A percentile compares a stretch with the other conserved stretches of the same genome.
phyloP scores from a whole-genome alignment of 2,329 filamentous ascomycete species.

The Aspergillus costaricaensis region DNA sequence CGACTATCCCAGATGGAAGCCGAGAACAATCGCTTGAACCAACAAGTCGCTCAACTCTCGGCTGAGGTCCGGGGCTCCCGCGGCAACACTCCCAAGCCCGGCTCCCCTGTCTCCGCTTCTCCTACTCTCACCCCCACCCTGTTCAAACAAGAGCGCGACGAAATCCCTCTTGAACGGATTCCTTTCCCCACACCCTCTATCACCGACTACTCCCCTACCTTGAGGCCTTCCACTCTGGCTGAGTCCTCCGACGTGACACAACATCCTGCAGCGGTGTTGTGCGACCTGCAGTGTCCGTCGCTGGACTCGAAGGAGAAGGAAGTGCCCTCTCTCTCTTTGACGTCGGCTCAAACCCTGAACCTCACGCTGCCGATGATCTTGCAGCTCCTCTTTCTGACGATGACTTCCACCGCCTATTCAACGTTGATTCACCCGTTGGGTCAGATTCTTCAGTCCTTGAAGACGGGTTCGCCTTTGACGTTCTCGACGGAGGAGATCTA shows the following conservation, averaged over 20 bases:
- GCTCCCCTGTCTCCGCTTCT: constrained; percentile 36
- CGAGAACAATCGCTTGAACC: constrained; percentile 52
- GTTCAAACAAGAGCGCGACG: constrained; percentile 49
- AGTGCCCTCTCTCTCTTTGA: constrained; percentile 46
- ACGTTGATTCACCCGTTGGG: constrained; percentile 68
- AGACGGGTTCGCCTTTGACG: constrained; percentile 72
- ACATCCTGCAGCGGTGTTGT: constrained; percentile 99
- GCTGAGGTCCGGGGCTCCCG: constrained; percentile 48
- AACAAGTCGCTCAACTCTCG: constrained; percentile 54
- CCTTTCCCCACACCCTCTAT: constrained; percentile 43
- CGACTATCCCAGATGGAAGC: constrained; percentile 62
- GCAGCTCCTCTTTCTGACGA: constrained; percentile 67
- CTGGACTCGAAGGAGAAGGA: constrained; percentile 57
- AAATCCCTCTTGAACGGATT: constrained; percentile 43
- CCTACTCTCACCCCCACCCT: constrained; percentile 44
- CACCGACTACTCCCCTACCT: constrained; percentile 42
- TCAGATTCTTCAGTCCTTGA: constrained; percentile 76
- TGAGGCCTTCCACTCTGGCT: constrained; percentile 47
- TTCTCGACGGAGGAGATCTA: constrained; percentile 56
- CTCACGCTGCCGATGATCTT: constrained; percentile 61
- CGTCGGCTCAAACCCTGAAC: constrained; percentile 39
- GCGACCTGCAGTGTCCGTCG: constrained; percentile 99
- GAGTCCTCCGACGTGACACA: constrained; percentile 90
- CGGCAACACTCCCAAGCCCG: constrained; percentile 41
- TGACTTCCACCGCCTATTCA: constrained; percentile 62